Percentiles rank a stretch among this genome's conserved stretches.
Evolutionary conservation across 2,329 filamentous ascomycete species (phyloP).

Genomic region (Fusarium nematophilum): DNA sequence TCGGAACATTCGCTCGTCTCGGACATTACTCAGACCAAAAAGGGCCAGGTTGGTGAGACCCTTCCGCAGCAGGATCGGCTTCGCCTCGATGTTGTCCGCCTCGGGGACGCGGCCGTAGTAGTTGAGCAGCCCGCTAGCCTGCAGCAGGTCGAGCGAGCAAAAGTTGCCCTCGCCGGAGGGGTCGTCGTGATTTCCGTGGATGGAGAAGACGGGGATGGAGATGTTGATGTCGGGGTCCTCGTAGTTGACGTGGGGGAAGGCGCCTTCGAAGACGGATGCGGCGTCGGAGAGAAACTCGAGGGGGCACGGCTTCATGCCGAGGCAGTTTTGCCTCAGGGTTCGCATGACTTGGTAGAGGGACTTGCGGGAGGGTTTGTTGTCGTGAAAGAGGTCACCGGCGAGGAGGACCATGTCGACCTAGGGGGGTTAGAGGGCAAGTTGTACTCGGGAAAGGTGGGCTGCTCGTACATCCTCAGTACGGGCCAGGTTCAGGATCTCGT

Average conservation of each 20-base stretch:
- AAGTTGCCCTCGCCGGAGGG: conserved; percentile 95
- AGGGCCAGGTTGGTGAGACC: conserved; percentile 91
- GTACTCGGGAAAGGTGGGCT: fast-evolving
- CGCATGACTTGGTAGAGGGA: conserved; percentile 98
- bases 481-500: conserved; percentile 93
- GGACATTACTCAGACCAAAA: conserved; percentile 94
- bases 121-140: conserved; percentile 91
- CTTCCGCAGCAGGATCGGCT: conserved; percentile 93
- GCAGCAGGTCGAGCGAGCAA: conserved; percentile 89
- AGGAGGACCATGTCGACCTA: conserved; percentile 95
- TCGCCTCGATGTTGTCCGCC: conserved; percentile 94
- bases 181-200: conserved; percentile 98
- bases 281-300: conserved; percentile 95
- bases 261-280: conserved; percentile 87
- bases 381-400: conserved; percentile 95
- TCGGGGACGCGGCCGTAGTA: conserved; percentile 95
- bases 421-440: neutral
- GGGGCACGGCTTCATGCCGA: conserved; percentile 95
- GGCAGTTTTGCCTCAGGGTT: conserved; percentile 90
- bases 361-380: conserved; percentile 96
- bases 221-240: conserved; percentile 98
- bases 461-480: conserved; percentile 77
- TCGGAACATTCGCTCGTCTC: conserved; percentile 92
- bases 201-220: conserved; percentile 96
- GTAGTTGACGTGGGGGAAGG: conserved; percentile 96